Evolutionary conservation across 371 early-diverging fungal genomes (phyloP).

Genomic region (Sporodiniella umbellata): DNA sequence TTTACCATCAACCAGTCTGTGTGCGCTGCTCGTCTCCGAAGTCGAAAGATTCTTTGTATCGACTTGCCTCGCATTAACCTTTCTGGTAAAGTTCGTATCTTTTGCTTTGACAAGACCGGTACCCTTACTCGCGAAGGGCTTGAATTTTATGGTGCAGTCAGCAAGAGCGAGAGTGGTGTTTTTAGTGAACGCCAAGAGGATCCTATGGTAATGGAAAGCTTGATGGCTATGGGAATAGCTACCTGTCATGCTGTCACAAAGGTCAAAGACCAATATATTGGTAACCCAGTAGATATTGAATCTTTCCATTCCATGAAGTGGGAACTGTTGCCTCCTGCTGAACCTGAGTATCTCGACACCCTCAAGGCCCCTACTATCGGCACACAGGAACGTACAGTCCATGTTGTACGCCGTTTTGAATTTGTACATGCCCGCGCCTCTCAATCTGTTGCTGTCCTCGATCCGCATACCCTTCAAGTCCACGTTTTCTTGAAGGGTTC

Average conservation of each 20-base stretch:
- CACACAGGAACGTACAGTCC: conserved; percentile 21
- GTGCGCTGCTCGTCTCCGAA: conserved; percentile 60
- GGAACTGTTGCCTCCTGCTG: conserved; percentile 17
- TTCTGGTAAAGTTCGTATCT: conserved; percentile 84
- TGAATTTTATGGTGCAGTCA: conserved; percentile 52
- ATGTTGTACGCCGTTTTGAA: conserved; percentile 76
- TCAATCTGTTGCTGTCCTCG: conserved; percentile 76
- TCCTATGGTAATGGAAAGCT: conserved; percentile 41
- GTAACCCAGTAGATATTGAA: conserved; percentile 89
- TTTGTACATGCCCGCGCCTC: conserved; percentile 86
- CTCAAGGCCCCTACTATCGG: conserved; percentile 16
- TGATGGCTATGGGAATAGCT: conserved; percentile 46
- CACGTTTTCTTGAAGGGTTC: conserved; percentile 81
- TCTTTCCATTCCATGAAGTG: conserved; percentile 28
- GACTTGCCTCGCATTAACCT: conserved; percentile 77
- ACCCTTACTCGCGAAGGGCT: conserved; percentile 77
- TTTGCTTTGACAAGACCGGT: conserved; percentile 89
- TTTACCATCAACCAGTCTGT: conserved; percentile 72
- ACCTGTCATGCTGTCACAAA: conserved; percentile 78
- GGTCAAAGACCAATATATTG: conserved; percentile 65
- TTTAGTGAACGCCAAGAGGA: conserved; percentile 27
- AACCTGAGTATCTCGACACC: conserved; percentile 21
- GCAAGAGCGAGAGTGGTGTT: conserved; percentile 5
- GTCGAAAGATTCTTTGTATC: conserved; percentile 63
- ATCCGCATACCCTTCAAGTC: conserved; percentile 46